Conservation (phyloP, 139 green algal species). For the Astrephomene gubernaculifera region DNA sequence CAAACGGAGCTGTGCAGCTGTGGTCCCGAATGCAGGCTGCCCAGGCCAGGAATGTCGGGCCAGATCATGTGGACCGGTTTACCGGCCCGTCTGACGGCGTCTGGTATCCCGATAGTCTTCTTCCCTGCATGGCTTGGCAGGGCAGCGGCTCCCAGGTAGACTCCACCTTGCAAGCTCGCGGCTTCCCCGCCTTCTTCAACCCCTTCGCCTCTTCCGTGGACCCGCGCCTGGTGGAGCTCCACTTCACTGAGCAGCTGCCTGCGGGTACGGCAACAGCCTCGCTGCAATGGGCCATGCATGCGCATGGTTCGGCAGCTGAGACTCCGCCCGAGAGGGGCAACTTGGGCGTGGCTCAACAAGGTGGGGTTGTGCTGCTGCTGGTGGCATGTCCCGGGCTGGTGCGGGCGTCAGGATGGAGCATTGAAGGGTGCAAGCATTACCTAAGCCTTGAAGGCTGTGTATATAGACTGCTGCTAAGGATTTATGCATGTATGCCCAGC, state of each 20-base stretch:
- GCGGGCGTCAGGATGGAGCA: neutral
- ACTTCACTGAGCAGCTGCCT: conserved; percentile 55
- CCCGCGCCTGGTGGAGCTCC: neutral
- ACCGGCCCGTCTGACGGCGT: conserved; percentile 42
- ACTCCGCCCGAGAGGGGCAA: conserved; percentile 52
- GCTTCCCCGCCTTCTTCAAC: conserved; percentile 44
- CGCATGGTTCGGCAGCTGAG: neutral
- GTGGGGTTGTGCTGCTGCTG: neutral
- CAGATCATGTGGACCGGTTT: conserved; percentile 47
- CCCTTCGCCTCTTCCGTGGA: conserved; percentile 39
- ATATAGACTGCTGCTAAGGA: neutral
- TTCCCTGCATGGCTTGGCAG: conserved; percentile 51
- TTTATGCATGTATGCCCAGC: no score
- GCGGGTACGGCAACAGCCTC: neutral
- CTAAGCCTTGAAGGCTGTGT: no score
- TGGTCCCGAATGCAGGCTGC: neutral
- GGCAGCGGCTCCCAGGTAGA: conserved; percentile 49
- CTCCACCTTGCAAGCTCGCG: no score
- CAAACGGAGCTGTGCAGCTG: conserved; percentile 18
- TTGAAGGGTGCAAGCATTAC: no score
- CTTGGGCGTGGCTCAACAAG: conserved; percentile 48
- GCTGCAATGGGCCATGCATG: conserved; percentile 57
- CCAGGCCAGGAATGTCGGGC: conserved; percentile 15
- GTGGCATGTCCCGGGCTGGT: neutral
- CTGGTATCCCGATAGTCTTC: conserved; percentile 57